Evolutionary conservation across 1,139 yeast genomes (phyloP).

Genomic region (Pichia sp.): DNA sequence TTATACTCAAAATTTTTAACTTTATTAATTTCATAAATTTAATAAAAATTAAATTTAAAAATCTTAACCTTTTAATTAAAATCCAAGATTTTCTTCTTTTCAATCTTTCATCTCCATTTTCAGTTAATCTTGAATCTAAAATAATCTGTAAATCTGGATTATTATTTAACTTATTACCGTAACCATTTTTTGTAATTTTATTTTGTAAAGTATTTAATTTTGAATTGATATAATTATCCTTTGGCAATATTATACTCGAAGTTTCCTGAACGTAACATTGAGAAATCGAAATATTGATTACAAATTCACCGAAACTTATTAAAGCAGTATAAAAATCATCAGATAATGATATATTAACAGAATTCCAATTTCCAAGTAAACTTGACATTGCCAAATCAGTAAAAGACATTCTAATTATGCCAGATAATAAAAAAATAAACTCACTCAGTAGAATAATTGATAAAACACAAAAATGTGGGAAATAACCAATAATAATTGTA

Average conservation of each 20-base stretch:
- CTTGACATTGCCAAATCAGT: conserved; percentile 45
- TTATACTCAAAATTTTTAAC: conserved; percentile 21
- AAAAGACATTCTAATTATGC: conserved; percentile 52
- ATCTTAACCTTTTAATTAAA: conserved; percentile 13
- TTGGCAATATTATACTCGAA: conserved; percentile 42
- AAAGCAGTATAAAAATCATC: conserved; percentile 66
- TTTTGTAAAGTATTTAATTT: conserved; percentile 9
- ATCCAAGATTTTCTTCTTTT: conserved; percentile 18
- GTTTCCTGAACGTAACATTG: conserved; percentile 61
- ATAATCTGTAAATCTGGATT: conserved; percentile 22
- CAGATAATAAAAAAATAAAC: conserved; percentile 47
- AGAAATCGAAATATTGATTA: conserved; percentile 60
- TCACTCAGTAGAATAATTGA: conserved; percentile 45
- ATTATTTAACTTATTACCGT: conserved; percentile 18
- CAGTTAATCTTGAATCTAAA: conserved; percentile 15
- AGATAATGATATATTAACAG: conserved; percentile 35
- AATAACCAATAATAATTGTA: conserved; percentile 47
- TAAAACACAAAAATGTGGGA: conserved; percentile 57
- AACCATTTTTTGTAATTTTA: conserved; percentile 18
- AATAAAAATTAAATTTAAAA: conserved; percentile 15
- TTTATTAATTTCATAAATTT: conserved; percentile 29
- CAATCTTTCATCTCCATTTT: conserved; percentile 14
- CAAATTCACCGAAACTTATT: conserved; percentile 53
- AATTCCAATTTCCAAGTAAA: conserved; percentile 37
- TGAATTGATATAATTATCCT: conserved; percentile 55